Conservation (phyloP, 768 basidiomycete species). For the Lactarius psammicola region DNA sequence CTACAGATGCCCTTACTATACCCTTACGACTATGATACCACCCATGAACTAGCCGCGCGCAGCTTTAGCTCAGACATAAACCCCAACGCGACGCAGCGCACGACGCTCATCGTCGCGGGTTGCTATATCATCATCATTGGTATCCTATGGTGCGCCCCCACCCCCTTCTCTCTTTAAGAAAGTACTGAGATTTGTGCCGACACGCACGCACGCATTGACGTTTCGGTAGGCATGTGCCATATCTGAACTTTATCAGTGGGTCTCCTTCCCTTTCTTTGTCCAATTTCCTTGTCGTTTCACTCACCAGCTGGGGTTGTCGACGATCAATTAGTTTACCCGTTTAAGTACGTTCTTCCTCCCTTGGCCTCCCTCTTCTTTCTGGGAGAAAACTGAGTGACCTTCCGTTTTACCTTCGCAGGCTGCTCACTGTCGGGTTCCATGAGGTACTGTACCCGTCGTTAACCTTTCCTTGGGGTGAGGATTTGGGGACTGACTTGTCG, state of each 20-base stretch:
- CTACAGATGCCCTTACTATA: conserved; percentile 26
- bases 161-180: neutral
- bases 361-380: neutral
- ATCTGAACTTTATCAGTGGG: conserved; percentile 71
- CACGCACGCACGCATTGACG: conserved; percentile 3
- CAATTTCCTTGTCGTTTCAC: neutral
- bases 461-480: neutral
- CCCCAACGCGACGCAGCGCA: conserved; percentile 70
- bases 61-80: conserved; percentile 41
- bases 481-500: neutral
- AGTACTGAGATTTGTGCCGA: neutral
- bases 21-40: neutral
- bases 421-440: conserved; percentile 87
- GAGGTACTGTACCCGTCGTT: conserved; percentile 48
- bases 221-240: conserved; percentile 67
- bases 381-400: neutral
- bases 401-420: conserved; percentile 38
- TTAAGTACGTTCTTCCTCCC: conserved; percentile 81
- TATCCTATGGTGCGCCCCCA: conserved; percentile 68
- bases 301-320: neutral
- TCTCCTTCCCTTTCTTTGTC: conserved; percentile 20
- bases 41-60: conserved; percentile 28
- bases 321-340: conserved; percentile 68
- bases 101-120: conserved; percentile 77
- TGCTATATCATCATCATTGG: conserved; percentile 71